A percentile compares a stretch with the other conserved stretches of the same genome.
Conservation (phyloP, 345 rosid genomes). For the Pugionium dolabratum region DNA sequence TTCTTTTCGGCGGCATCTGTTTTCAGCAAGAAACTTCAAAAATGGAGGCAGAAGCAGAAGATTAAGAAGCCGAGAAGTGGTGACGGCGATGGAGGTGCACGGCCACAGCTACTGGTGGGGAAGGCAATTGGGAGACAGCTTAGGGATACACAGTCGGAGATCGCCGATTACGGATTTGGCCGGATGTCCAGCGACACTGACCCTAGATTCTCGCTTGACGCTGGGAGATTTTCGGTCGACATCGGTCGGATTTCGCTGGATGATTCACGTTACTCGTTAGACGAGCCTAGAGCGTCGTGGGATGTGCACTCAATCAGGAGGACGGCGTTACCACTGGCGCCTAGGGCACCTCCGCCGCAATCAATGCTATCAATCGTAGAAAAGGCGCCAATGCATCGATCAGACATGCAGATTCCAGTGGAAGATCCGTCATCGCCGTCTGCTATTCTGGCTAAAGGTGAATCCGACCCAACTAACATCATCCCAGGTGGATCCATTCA, state of each 20-base stretch:
- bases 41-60: constrained; percentile 90
- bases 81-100: constrained; percentile 30
- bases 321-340: constrained; percentile 12
- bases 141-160: constrained; percentile 84
- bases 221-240: constrained; percentile 43
- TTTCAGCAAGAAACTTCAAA: too few species aligned
- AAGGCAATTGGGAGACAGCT: constrained; percentile 55
- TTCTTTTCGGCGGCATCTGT: too few species aligned
- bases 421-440: constrained; percentile 43
- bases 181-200: constrained; percentile 90
- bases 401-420: constrained; percentile 72
- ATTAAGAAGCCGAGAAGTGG: constrained; percentile 57
- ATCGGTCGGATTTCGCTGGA: constrained; percentile 44
- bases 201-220: constrained; percentile 65
- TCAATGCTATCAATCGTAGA: constrained; percentile 79
- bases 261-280: constrained; percentile 74
- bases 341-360: constrained; percentile 68
- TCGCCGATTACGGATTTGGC: constrained; percentile 87
- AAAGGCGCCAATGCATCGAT: constrained; percentile 60
- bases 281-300: constrained; percentile 82
- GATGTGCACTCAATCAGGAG: constrained; percentile 74
- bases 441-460: not conserved
- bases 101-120: constrained; percentile 68
- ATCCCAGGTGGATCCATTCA: constrained; percentile 87
- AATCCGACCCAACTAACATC: constrained; percentile 40